Base-by-base conservation (phyloP, 108 stramenopile species). In the Mayamaea pseudoterrestris region DNA sequence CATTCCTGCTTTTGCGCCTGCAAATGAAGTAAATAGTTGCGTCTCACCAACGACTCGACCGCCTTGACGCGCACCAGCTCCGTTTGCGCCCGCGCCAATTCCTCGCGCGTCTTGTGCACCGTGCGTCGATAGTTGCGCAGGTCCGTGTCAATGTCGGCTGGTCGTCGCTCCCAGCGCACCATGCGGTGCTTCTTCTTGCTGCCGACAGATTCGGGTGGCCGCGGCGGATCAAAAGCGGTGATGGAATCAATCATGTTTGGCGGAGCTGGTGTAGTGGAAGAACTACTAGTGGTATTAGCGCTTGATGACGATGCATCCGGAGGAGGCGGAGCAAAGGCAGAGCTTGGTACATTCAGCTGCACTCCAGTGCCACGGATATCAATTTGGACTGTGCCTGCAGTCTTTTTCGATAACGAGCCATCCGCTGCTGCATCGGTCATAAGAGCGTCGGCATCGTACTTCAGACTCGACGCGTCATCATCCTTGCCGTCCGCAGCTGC, bases 161-260 rank as follows among this genome's bases (percentile, higher is more conserved):
- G 89, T 21, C 78, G 47, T 22, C 61, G 63, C 53, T 91, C 81
- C 89, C 89, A 91, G 41, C 89, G 60, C 31, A 68, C 55, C 66
- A 91, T 57, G 27, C 89, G 64, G 54, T 81, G 74, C 41, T 73
- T 76, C 43, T 83, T 83, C 50, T 91, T 91, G 28, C 65, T 27
- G 0, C 73, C 77, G 18, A 71, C 65, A 1, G 83, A 86, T 52
- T 91, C 83, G n/a, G 84, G 89, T 41, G 78, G 83, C 29, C 82
- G 71, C 6, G 89, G 89, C 12, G 89, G 89, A 57, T 86, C 77
- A 50, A 86, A 86, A 24, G 82, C 71, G 11, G 74, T 73, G 21
- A 78, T 47, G 12, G 71, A 63, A 35, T 83, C 89, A 5, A 91
- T 79, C 11, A 64, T 26, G 18, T 62, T 58, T 7, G 79, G 75